Base-by-base conservation (phyloP, 2,329 filamentous ascomycete genomes). In the Coniella lustricola region DNA sequence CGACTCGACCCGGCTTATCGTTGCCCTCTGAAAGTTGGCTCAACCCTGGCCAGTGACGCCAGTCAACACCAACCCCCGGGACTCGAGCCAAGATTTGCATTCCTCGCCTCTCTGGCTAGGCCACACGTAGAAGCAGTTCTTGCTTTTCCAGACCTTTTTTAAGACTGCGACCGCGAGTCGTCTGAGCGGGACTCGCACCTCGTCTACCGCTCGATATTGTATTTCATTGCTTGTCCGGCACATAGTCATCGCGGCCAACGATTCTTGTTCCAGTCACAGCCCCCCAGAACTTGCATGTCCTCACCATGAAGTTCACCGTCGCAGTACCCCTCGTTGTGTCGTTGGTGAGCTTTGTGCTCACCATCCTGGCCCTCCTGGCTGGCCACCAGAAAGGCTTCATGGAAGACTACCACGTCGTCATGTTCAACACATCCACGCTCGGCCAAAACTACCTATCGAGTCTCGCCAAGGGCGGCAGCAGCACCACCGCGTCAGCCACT, bases 401-500 rank as follows among this genome's bases (percentile, higher is more conserved):
- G 52, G 65, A 69, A 34, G 62, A 66, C 16, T 68, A 64, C 51
- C 64, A 69, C 33, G 60, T 70, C 31, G 59, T 70, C 16, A 60
- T 63, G 66, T 61, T 71, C 54, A 70, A 72, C 59, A 67, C 67
- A 42, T 68, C 68, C 17, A 57, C 59, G 12, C 66, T 72, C 34
- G 69, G 67, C 18, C 63, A 67, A 32, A 62, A 69, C 42, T 62
- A 68, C 34, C 54, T 71, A 32, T 56, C 60, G 7, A 57, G 34
- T 42, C 31, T 41, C 34, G 36, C 44, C 29, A 31, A 18, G 17
- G 36, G 31, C 14, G 39, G 50, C 14, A 35, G 42, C 17, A 32
- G 47, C 52, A 61, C 39, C 55, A 57, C 21, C 53, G 57, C 32
- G 54, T 47, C 58, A 57, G 52, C 35, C 51, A 61, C 48, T 51